Conservation (phyloP, 73 alveolate genomes). For the Tetrahymena thermophila region DNA sequence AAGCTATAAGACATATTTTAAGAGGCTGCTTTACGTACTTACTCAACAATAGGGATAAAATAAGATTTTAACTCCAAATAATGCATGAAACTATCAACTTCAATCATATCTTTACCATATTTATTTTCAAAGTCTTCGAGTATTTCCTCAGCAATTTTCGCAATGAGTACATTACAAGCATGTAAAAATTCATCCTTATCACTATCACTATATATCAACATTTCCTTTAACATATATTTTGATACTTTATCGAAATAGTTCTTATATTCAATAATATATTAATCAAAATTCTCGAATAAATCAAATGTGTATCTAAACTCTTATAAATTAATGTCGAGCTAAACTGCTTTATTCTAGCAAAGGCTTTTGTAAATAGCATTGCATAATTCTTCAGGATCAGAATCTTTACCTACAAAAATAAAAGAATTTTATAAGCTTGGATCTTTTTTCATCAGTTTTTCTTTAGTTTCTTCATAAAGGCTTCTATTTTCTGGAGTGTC, state of each 20-base stretch:
- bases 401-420: not conserved
- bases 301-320: constrained; percentile 9
- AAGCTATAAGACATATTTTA: not conserved
- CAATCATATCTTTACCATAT: not conserved
- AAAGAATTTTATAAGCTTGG: not conserved
- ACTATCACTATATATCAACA: not conserved
- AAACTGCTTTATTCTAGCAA: not conserved
- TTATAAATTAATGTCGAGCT: not conserved
- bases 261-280: not conserved
- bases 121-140: not conserved
- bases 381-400: not conserved
- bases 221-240: not conserved
- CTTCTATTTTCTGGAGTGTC: not conserved
- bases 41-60: not conserved
- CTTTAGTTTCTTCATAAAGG: not conserved
- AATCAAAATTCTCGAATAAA: not conserved
- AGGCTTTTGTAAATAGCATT: not conserved
- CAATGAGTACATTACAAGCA: not conserved
- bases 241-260: not conserved
- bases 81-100: not conserved
- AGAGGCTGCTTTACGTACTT: not conserved
- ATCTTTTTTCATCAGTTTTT: not conserved
- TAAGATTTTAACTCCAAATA: not conserved
- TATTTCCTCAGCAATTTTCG: not conserved
- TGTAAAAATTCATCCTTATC: constrained; percentile 15